Percentiles rank a stretch among this genome's conserved stretches.
phyloP scores from a whole-genome alignment of 1,284 basidiomycete genomes.

The Exsudoporus floridanus region DNA sequence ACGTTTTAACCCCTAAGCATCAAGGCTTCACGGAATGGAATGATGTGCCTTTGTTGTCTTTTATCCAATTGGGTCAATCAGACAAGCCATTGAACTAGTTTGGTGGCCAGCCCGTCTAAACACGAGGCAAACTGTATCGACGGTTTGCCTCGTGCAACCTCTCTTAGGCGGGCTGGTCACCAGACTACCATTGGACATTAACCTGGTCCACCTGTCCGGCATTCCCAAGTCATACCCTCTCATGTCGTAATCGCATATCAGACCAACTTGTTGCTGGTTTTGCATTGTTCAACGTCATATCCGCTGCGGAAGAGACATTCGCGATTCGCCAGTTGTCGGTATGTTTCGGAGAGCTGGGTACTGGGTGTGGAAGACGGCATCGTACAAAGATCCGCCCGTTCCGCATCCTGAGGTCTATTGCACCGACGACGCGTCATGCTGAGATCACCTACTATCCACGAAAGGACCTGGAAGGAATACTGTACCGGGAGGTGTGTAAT shows the following conservation, averaged over 20 bases:
- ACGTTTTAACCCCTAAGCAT: no score
- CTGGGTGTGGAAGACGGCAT: slow-evolving; percentile 57
- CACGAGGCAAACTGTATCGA: no score
- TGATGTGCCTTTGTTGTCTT: no score
- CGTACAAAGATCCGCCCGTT: slow-evolving; percentile 67
- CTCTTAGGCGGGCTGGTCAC: no score
- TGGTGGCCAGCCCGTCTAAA: no score
- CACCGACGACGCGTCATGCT: background rate
- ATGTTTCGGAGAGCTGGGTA: slow-evolving; percentile 48
- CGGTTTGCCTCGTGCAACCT: no score
- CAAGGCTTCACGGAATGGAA: no score
- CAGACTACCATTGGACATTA: slow-evolving; percentile 70
- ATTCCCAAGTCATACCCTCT: slow-evolving; percentile 74
- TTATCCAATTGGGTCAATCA: no score
- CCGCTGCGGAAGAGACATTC: no score
- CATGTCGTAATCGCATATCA: slow-evolving; percentile 62
- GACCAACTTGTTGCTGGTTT: slow-evolving; percentile 8
- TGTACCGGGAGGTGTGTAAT: slow-evolving; percentile 85
- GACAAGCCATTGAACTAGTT: no score
- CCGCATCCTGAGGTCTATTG: slow-evolving; percentile 62
- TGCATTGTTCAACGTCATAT: no score
- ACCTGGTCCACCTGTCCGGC: slow-evolving; percentile 62
- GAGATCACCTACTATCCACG: no score
- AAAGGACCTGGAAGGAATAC: slow-evolving; percentile 73
- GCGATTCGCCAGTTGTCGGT: slow-evolving; percentile 87